These are phyloP conservation scores for Pseudoneurospora amorphoporcata DNA, from an alignment of 495 filamentous ascomycete species.

Conservation along the genomic window DNA sequence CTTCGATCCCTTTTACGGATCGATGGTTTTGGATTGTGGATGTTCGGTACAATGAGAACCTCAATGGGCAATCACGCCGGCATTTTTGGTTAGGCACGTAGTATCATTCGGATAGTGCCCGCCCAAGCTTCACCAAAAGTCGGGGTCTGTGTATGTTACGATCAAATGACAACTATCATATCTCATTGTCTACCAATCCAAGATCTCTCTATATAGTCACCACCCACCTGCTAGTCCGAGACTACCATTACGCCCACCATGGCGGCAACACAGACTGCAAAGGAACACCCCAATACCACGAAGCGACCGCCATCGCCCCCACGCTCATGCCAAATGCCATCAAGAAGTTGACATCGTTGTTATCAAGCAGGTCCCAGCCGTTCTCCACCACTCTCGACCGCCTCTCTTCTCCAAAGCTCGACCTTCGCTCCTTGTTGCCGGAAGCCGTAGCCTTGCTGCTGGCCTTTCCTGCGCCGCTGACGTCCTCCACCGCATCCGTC, in stretches of 20 bases:
- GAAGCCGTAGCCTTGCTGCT: conserved; percentile 11
- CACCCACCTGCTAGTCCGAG: not conserved
- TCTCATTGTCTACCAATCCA: not conserved
- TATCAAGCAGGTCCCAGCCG: conserved; percentile 72
- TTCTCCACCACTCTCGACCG: conserved; percentile 63
- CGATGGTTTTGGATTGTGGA: not conserved
- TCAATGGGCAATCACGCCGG: not conserved
- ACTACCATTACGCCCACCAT: not conserved
- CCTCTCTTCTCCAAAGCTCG: conserved; percentile 44
- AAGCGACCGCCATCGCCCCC: conserved; percentile 57
- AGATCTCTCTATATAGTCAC: not conserved
- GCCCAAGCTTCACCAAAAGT: not conserved
- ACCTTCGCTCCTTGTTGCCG: conserved; percentile 28
- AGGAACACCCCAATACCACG: conserved; percentile 42
- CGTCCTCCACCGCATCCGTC: conserved; percentile 21
- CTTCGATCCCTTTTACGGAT: not conserved
- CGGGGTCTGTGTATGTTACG: not conserved
- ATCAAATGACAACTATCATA: not conserved
- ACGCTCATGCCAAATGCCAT: conserved; percentile 80
- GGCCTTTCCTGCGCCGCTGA: not conserved
- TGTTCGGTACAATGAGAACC: not conserved
- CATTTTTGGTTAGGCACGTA: not conserved
- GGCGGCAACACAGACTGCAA: conserved; percentile 24
- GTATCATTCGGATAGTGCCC: not conserved
- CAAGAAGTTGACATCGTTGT: conserved; percentile 85